A percentile compares a stretch with the other conserved stretches of the same genome.
These are phyloP conservation scores for Dendrobium chrysotoxum DNA, from an alignment of 106 monocot genomes.

Conservation along the genomic window DNA sequence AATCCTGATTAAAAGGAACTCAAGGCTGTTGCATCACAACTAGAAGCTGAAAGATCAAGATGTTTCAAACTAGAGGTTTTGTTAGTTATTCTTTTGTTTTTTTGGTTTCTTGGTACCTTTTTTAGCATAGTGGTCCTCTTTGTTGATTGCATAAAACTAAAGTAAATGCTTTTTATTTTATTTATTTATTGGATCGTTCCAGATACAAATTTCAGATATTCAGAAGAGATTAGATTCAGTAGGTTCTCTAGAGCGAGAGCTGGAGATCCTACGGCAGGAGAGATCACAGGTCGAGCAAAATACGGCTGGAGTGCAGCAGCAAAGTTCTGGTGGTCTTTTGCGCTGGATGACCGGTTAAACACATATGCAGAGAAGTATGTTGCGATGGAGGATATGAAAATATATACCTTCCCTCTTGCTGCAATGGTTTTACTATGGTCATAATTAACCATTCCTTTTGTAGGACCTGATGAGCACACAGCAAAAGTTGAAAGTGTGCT, in stretches of 20 bases:
- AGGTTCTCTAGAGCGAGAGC: constrained; percentile 51
- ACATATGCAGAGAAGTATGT: too few species aligned
- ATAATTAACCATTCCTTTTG: too few species aligned
- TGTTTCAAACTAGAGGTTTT: constrained; percentile 79
- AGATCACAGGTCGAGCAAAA: constrained; percentile 34
- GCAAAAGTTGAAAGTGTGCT: too few species aligned
- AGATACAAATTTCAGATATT: constrained; percentile 67
- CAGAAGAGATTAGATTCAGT: constrained; percentile 47
- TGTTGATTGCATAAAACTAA: not conserved
- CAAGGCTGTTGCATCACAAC: constrained; percentile 63
- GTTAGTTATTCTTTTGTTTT: not conserved
- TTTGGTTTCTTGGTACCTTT: not conserved
- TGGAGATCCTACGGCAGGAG: constrained; percentile 48
- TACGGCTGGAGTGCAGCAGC: constrained; percentile 17
- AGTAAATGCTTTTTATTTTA: not conserved
- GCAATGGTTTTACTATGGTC: too few species aligned
- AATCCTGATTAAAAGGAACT: constrained; percentile 46
- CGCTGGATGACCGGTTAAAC: constrained; percentile 52
- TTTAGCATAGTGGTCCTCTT: not conserved
- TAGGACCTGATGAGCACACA: too few species aligned
- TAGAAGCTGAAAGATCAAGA: constrained; percentile 78
- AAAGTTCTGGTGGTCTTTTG: constrained; percentile 73
- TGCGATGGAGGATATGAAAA: too few species aligned
- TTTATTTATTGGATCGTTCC: constrained; percentile 5
- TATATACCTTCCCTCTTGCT: too few species aligned